A percentile compares a stretch with the other conserved stretches of the same genome.
Evolutionary conservation across 768 basidiomycete genomes (phyloP).

Genomic region (Galerina sulciceps): DNA sequence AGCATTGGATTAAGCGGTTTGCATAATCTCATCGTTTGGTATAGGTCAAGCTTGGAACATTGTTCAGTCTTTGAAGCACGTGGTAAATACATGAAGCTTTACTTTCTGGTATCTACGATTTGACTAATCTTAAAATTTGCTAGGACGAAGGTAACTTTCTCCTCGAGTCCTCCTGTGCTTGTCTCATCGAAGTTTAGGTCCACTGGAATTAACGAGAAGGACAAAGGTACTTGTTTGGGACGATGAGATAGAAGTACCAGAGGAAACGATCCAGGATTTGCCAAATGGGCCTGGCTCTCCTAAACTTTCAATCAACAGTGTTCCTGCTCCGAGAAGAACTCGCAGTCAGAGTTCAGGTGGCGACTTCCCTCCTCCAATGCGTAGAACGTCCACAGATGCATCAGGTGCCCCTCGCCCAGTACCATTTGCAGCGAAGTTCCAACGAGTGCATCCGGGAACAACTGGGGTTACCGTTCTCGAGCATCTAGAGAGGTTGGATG

Average conservation of each 20-base stretch:
- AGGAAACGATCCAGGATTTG: constrained; percentile 50
- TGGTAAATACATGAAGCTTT: constrained; percentile 47
- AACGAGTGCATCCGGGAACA: constrained; percentile 82
- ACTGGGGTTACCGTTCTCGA: constrained; percentile 87
- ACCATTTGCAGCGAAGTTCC: constrained; percentile 83
- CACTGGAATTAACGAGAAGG: constrained; percentile 86
- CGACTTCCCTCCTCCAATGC: constrained; percentile 78
- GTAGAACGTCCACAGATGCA: constrained; percentile 64
- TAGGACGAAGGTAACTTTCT: constrained; percentile 71
- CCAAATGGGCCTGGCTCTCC: constrained; percentile 54
- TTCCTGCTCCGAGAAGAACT: constrained; percentile 57
- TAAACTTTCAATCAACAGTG: constrained; percentile 61
- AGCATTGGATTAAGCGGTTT: neutral
- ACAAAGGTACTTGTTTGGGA: constrained; percentile 84
- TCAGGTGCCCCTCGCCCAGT: constrained; percentile 74
- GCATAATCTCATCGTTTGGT: neutral
- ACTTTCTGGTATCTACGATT: constrained; percentile 1
- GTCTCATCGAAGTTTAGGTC: constrained; percentile 52
- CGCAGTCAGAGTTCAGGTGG: constrained; percentile 66
- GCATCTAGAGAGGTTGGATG: constrained; percentile 84
- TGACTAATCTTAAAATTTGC: neutral
- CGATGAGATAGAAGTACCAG: constrained; percentile 77
- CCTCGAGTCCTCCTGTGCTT: neutral
- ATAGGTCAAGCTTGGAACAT: constrained; percentile 87
- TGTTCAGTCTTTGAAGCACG: constrained; percentile 79